A percentile compares a stretch with the other conserved stretches of the same genome.
Evolutionary conservation across 805 yeast genomes (phyloP).

Genomic region (Ogataea glucozyma): DNA sequence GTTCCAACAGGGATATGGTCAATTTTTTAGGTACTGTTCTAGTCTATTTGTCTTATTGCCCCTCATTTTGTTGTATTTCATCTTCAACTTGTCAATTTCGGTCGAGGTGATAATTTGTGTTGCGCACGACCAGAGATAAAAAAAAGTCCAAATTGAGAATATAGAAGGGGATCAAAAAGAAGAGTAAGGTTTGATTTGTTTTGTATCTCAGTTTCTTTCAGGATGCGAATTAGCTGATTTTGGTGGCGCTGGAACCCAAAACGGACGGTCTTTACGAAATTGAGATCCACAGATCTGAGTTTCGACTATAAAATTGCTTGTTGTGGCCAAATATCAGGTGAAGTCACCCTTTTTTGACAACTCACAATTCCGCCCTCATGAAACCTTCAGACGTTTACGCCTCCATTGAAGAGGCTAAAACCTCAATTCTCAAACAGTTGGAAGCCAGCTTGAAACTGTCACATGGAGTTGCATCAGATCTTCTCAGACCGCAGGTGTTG

Average conservation of each 20-base stretch:
- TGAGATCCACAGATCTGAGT: too few species aligned
- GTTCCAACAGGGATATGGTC: too few species aligned
- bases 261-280: too few species aligned
- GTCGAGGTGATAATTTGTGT: constrained; percentile 1
- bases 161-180: too few species aligned
- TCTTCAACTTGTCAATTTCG: constrained; percentile 7
- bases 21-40: neutral
- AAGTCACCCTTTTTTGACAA: too few species aligned
- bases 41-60: neutral
- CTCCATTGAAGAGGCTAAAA: constrained; percentile 19
- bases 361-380: too few species aligned
- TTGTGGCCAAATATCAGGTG: too few species aligned
- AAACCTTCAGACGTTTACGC: constrained; percentile 5
- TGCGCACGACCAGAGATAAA: constrained; percentile 10
- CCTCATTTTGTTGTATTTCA: constrained; percentile 4
- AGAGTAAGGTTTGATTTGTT: too few species aligned
- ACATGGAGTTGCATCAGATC: neutral
- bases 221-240: too few species aligned
- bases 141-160: neutral
- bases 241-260: too few species aligned
- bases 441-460: constrained; percentile 9
- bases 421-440: constrained; percentile 14
- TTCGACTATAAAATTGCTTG: too few species aligned
- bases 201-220: too few species aligned
- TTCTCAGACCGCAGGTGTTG: constrained; percentile 56